phyloP scores from a whole-genome alignment of 257 asterid species.

The Solanum paucissectum region DNA sequence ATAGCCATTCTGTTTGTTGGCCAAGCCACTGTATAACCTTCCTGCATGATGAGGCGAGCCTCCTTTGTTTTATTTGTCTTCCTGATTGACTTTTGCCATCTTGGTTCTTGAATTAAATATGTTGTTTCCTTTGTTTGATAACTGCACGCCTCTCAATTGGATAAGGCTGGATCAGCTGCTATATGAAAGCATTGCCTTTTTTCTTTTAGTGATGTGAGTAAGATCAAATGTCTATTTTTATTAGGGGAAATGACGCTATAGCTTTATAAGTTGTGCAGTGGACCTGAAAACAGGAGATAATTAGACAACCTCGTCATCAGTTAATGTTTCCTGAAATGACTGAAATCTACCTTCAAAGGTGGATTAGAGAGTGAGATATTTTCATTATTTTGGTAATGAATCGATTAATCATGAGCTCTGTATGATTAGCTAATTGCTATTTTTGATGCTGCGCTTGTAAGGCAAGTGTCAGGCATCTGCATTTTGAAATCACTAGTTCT shows the following conservation, averaged over 20 bases:
- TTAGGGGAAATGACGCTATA: neutral
- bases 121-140: neutral
- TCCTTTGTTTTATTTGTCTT: neutral
- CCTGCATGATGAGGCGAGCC: neutral
- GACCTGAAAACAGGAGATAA: neutral
- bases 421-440: neutral
- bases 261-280: neutral
- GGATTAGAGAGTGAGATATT: neutral
- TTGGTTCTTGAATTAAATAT: neutral
- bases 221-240: neutral
- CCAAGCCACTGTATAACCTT: neutral
- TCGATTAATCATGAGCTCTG: neutral
- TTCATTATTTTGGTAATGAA: neutral
- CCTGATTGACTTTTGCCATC: neutral
- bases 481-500: neutral
- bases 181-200: neutral
- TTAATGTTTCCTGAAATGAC: neutral
- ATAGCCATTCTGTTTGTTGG: neutral
- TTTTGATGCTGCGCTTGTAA: neutral
- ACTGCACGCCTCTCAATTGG: neutral
- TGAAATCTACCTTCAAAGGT: neutral
- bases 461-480: neutral
- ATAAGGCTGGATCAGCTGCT: neutral
- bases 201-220: neutral
- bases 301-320: neutral